These are phyloP conservation scores for Microsporum ferrugineum DNA, from an alignment of 2,329 filamentous ascomycete genomes.

Conservation along the genomic window DNA sequence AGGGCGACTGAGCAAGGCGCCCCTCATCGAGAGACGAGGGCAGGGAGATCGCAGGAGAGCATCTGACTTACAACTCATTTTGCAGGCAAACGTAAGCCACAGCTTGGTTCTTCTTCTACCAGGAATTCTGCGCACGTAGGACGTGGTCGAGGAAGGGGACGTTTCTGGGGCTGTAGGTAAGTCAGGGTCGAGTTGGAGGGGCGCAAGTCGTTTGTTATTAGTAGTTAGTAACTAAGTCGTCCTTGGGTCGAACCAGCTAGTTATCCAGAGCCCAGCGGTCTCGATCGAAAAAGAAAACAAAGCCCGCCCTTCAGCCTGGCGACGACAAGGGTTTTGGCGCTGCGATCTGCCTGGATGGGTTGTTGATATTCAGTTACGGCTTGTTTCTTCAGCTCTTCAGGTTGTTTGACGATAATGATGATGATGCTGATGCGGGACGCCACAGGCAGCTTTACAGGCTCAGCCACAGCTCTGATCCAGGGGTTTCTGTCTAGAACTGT, in stretches of 20 bases:
- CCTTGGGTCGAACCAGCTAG: neutral
- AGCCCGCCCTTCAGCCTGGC: neutral
- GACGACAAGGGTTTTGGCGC: neutral
- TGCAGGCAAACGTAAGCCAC: neutral
- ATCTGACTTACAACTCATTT: slow-evolving; percentile 6
- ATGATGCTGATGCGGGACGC: neutral
- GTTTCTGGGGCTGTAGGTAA: neutral
- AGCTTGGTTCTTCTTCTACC: neutral
- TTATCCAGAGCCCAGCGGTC: neutral
- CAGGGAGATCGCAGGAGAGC: neutral
- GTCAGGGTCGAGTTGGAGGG: neutral
- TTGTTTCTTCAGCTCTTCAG: neutral
- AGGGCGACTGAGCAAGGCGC: neutral
- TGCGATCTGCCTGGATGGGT: neutral
- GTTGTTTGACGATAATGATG: neutral
- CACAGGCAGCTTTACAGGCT: neutral
- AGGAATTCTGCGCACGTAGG: neutral
- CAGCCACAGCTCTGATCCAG: neutral
- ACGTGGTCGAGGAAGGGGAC: neutral
- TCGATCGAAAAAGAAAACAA: neutral
- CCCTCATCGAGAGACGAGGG: neutral
- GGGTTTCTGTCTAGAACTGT: too few species aligned
- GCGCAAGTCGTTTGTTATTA: neutral
- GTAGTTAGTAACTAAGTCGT: neutral
- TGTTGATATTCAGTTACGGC: neutral